A percentile compares a stretch with the other conserved stretches of the same genome.
Conservation (phyloP, 176 grass and related monocot genomes). For the Zoysia pacifica region DNA sequence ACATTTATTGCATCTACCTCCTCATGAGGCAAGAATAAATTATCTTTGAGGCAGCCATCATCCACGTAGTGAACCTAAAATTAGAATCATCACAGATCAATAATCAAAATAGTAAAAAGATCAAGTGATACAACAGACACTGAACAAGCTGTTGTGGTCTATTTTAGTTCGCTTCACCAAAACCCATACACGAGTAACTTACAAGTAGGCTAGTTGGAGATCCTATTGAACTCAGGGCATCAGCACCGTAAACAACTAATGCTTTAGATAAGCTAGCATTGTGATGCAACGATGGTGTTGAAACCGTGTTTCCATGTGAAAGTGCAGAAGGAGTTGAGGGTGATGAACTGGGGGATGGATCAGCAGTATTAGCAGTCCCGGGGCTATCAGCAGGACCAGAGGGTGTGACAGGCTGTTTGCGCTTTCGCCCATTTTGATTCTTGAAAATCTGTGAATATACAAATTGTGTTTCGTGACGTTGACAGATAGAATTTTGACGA, state of each 20-base stretch:
- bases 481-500: slow-evolving; percentile 11
- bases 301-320: slow-evolving; percentile 80
- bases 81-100: slow-evolving; percentile 18
- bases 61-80: slow-evolving; percentile 74
- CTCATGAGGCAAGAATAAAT: slow-evolving; percentile 80
- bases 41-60: slow-evolving; percentile 78
- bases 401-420: slow-evolving; percentile 73
- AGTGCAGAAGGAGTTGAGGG: slow-evolving; percentile 90
- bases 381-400: slow-evolving; percentile 83
- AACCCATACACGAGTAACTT: slow-evolving; percentile 33
- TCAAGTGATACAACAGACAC: slow-evolving; percentile 1
- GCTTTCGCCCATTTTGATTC: slow-evolving; percentile 63
- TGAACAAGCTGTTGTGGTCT: slow-evolving; percentile 12
- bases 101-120: slow-evolving; percentile 29
- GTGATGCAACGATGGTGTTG: slow-evolving; percentile 55
- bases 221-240: slow-evolving; percentile 46
- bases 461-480: slow-evolving; percentile 18
- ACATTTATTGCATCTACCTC: slow-evolving; percentile 64
- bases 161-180: slow-evolving; percentile 15
- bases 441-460: slow-evolving; percentile 61
- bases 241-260: slow-evolving; percentile 53
- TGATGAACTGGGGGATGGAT: slow-evolving; percentile 75
- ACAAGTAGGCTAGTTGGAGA: slow-evolving; percentile 78
- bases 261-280: slow-evolving; percentile 56
- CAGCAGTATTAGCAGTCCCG: slow-evolving; percentile 79